Base-by-base conservation (phyloP, 2,329 filamentous ascomycete genomes). In the Xylariaceae sp. region DNA sequence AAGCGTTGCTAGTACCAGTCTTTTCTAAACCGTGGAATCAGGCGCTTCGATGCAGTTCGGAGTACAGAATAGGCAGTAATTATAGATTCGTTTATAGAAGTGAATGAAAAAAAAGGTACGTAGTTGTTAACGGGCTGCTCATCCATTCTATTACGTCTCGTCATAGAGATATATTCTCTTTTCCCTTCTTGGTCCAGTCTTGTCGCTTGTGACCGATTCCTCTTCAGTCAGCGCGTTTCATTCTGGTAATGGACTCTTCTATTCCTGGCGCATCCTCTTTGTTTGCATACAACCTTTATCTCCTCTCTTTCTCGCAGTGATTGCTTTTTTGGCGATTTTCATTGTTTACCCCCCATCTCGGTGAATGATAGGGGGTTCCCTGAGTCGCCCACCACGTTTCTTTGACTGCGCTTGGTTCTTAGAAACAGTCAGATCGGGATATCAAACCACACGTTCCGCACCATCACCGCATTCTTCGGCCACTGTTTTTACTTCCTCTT, bases 231-330 rank as follows among this genome's bases (percentile, higher is more conserved):
- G 46, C 43, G 40, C 19, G 19, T 19, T 19, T 53, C 51, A 53
- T 59, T 53, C 54, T 55, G 55, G 59, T 30, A 61, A 60, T 60
- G 54, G 53, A 19, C 11, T 51, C 55, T 49, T 30, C 35, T 53
- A 59, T 55, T 45, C 57, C 59, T 31, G 54, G 40, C 32, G 50
- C 42, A 39, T 59, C 55, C 19, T 64, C 62, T 57, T 63, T 63
- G 48, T 60, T 55, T 45, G 19, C 40, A 42, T 12, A 41, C 19
- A 29, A n/a, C 43, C 29, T 46, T 51, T 37, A 51, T 60, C 45
- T 45, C 39, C 50, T 48, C 48, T 60, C 8, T 37, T 56, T 48
- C 11, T 11, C 40, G n/a, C 37, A 42, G 35, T 47, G 31, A 32
- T 52, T 32, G 19, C n/a, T 50, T 27, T 53, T 53, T 56, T 56